A percentile compares a stretch with the other conserved stretches of the same genome.
These are phyloP conservation scores for Beauveria scarabaeidicola DNA, from an alignment of 2,329 filamentous ascomycete species.

Conservation along the genomic window DNA sequence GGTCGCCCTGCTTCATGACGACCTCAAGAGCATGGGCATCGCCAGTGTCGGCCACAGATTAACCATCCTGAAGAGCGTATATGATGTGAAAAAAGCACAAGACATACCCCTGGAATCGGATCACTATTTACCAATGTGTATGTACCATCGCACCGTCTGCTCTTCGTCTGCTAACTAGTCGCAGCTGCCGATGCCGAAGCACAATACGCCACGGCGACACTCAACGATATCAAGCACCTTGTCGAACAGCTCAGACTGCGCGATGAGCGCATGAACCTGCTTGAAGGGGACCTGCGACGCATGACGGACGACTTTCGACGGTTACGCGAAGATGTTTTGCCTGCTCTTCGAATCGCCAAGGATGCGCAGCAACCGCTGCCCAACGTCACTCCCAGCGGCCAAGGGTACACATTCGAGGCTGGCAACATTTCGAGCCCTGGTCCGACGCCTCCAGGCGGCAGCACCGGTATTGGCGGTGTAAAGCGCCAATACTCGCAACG, in stretches of 20 bases:
- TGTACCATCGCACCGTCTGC: slow-evolving; percentile 21
- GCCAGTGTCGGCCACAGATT: slow-evolving; percentile 87
- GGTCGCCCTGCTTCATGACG: slow-evolving; percentile 80
- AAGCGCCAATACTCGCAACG: slow-evolving; percentile 69
- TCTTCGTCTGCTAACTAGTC: not conserved
- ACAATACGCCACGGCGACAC: slow-evolving; percentile 76
- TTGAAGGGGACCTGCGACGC: slow-evolving; percentile 75
- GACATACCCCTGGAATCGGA: slow-evolving; percentile 86
- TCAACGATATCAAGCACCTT: slow-evolving; percentile 86
- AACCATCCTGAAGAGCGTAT: slow-evolving; percentile 91
- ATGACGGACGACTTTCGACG: slow-evolving; percentile 84
- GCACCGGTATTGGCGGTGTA: slow-evolving; percentile 51
- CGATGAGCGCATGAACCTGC: slow-evolving; percentile 77
- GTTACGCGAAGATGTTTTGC: slow-evolving; percentile 83
- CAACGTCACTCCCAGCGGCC: slow-evolving; percentile 26
- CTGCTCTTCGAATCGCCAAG: slow-evolving; percentile 82
- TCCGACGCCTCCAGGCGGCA: slow-evolving; percentile 42
- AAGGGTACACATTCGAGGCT: slow-evolving; percentile 43
- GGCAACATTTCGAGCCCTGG: slow-evolving; percentile 42
- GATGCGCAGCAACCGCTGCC: slow-evolving; percentile 86
- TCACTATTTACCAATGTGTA: slow-evolving; percentile 89
- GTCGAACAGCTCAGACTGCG: slow-evolving; percentile 83
- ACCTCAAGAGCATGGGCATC: slow-evolving; percentile 92
- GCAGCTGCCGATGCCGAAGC: slow-evolving; percentile 81
- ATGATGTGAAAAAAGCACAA: slow-evolving; percentile 91